phyloP scores from a whole-genome alignment of 2,329 filamentous ascomycete genomes.

The Mycocentrospora acerina region DNA sequence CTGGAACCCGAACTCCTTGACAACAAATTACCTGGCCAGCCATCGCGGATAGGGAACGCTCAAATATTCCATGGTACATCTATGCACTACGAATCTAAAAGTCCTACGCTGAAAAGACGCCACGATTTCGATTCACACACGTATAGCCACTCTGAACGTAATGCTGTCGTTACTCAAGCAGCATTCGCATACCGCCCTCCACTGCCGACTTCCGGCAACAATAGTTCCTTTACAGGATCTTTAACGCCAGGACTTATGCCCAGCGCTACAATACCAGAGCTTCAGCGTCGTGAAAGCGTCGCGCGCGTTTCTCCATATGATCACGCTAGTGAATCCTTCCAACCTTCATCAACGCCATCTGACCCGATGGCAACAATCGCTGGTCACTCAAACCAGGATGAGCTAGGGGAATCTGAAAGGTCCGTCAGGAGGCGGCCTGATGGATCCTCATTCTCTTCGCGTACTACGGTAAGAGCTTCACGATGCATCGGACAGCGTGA shows the following conservation, averaged over 20 bases:
- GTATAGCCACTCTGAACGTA: slow-evolving; percentile 27
- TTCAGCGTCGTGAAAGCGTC: slow-evolving; percentile 25
- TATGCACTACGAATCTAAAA: slow-evolving; percentile 32
- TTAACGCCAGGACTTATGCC: slow-evolving; percentile 25
- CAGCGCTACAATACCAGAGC: slow-evolving; percentile 21
- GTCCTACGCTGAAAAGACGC: slow-evolving; percentile 40
- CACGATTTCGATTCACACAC: slow-evolving; percentile 36
- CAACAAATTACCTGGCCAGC: slow-evolving; percentile 29
- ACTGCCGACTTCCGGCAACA: slow-evolving; percentile 7
- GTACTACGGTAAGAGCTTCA: slow-evolving; percentile 35
- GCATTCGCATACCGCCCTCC: slow-evolving; percentile 31
- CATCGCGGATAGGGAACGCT: slow-evolving; percentile 22
- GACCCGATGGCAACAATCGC: slow-evolving; percentile 19
- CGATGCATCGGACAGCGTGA: slow-evolving; percentile 50
- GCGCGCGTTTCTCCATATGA: slow-evolving; percentile 26
- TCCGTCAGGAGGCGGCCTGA: slow-evolving; percentile 37
- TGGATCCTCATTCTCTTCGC: slow-evolving; percentile 20
- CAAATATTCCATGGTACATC: slow-evolving; percentile 19
- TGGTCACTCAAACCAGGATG: slow-evolving; percentile 26
- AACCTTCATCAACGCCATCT: slow-evolving; percentile 27
- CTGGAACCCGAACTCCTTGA: slow-evolving; percentile 40
- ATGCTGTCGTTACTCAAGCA: slow-evolving; percentile 31
- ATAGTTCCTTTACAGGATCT: slow-evolving; percentile 20
- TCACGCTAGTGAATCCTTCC: slow-evolving; percentile 18
- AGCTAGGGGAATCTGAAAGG: slow-evolving; percentile 30